These are phyloP conservation scores for Phytophthora pini DNA, from an alignment of 352 stramenopile species.

Conservation along the genomic window DNA sequence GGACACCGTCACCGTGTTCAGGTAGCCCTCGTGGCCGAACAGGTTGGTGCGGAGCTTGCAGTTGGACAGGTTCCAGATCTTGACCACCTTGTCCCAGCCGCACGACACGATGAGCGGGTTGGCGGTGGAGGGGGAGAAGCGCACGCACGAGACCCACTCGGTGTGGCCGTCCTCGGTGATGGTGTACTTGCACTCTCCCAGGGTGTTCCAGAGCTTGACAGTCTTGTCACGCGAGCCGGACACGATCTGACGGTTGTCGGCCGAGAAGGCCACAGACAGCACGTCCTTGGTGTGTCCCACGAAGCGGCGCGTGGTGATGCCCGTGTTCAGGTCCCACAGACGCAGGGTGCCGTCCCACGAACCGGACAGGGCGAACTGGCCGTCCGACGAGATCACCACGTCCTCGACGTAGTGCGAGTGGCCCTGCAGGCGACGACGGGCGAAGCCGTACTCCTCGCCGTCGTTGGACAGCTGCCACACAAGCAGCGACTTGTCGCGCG, in stretches of 20 bases:
- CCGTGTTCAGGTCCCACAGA: constrained; percentile 99
- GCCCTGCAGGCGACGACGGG: constrained; percentile 95
- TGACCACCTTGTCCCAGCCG: constrained; percentile 99
- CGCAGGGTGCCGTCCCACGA: constrained; percentile 99
- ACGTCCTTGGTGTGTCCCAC: constrained; percentile 99
- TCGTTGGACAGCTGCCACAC: constrained; percentile 94
- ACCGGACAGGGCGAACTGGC: constrained; percentile 98
- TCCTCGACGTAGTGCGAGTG: constrained; percentile 99
- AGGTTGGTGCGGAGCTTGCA: constrained; percentile 99
- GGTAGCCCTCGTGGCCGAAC: constrained; percentile 98
- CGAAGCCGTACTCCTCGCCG: constrained; percentile 98
- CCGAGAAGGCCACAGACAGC: constrained; percentile 99
- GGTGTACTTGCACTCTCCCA: constrained; percentile 99
- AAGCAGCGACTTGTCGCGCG: constrained; percentile 96
- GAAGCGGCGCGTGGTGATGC: constrained; percentile 98
- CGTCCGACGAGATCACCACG: constrained; percentile 99
- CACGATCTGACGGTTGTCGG: constrained; percentile 99
- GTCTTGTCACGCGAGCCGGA: constrained; percentile 99
- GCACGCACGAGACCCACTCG: constrained; percentile 99
- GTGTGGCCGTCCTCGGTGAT: constrained; percentile 98
- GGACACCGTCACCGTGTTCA: constrained; percentile 99
- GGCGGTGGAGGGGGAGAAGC: constrained; percentile 97
- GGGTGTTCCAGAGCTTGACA: constrained; percentile 99
- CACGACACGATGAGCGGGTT: constrained; percentile 98
- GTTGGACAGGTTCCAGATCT: constrained; percentile 99